phyloP scores from a whole-genome alignment of 768 basidiomycete genomes.

The Mycena epipterygia region DNA sequence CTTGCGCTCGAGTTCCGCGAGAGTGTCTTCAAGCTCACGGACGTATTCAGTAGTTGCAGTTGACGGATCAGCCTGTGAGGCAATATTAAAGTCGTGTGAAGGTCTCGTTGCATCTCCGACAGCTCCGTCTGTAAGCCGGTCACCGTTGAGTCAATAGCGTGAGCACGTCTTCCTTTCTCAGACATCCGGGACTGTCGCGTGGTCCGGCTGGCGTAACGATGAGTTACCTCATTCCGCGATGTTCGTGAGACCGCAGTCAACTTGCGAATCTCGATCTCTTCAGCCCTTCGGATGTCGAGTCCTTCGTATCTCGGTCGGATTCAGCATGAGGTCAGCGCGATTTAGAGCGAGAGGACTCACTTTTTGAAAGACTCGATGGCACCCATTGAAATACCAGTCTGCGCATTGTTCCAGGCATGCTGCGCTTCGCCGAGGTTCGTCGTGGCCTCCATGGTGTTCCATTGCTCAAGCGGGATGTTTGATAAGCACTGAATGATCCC shows the following conservation, averaged over 20 bases:
- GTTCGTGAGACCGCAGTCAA: background rate
- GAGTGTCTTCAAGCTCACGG: constrained; percentile 1
- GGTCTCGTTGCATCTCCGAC: background rate
- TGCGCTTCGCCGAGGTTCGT: constrained; percentile 26
- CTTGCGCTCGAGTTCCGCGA: constrained; percentile 3
- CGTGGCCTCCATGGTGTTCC: constrained; percentile 23
- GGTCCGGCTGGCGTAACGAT: constrained; percentile 4
- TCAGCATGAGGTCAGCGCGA: background rate
- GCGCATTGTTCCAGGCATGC: constrained; percentile 18
- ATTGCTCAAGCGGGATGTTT: constrained; percentile 15
- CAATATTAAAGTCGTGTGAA: background rate
- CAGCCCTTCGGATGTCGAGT: constrained; percentile 17
- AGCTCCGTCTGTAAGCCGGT: constrained; percentile 1
- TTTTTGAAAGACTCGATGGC: constrained; percentile 26
- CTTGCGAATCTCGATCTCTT: constrained; percentile 15
- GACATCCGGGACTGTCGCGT: constrained; percentile 11
- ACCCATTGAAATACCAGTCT: constrained; percentile 27
- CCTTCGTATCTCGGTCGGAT: constrained; percentile 16
- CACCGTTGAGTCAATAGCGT: constrained; percentile 9
- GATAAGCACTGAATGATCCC: constrained; percentile 22
- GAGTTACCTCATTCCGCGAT: constrained; percentile 18
- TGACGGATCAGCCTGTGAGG: background rate
- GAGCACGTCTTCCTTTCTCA: constrained; percentile 5
- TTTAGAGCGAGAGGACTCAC: constrained; percentile 1
- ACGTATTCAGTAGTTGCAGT: background rate